Conservation (phyloP, 73 alveolate genomes). For the Durusdinium trenchii region DNA sequence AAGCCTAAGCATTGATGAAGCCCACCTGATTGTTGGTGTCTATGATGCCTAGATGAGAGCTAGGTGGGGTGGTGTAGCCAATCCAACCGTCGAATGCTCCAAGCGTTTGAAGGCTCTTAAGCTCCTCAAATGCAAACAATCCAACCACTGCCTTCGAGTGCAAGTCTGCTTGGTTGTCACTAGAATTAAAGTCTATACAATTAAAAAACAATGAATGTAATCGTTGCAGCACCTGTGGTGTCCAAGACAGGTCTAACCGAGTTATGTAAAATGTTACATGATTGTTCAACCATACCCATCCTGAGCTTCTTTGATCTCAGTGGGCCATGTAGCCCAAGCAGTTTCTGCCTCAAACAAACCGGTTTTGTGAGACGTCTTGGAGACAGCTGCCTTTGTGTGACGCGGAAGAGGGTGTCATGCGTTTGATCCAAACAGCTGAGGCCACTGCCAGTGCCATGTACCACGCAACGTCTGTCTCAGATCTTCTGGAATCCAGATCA, state of each 20-base stretch:
- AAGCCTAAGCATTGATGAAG: neutral
- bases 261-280: no score
- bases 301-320: conserved; percentile 51
- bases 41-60: conserved; percentile 18
- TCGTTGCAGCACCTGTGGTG: no score
- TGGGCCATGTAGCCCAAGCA: conserved; percentile 56
- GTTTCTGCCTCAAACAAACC: conserved; percentile 29
- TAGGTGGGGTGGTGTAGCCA: conserved; percentile 48
- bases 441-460: conserved; percentile 59
- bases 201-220: no score
- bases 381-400: neutral
- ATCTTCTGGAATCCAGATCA: conserved; percentile 47
- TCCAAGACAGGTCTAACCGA: no score
- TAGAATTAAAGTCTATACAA: no score
- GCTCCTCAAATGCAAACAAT: no score
- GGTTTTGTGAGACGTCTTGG: neutral
- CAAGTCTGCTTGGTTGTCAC: no score
- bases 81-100: conserved; percentile 91
- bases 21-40: conserved; percentile 47
- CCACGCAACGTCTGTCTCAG: conserved; percentile 57
- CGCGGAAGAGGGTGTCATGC: neutral
- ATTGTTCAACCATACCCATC: no score
- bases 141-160: no score
- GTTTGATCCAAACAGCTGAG: neutral
- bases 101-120: neutral